Evolutionary conservation across 2,329 filamentous ascomycete genomes (phyloP).

Genomic region (Byssothecium circinans): DNA sequence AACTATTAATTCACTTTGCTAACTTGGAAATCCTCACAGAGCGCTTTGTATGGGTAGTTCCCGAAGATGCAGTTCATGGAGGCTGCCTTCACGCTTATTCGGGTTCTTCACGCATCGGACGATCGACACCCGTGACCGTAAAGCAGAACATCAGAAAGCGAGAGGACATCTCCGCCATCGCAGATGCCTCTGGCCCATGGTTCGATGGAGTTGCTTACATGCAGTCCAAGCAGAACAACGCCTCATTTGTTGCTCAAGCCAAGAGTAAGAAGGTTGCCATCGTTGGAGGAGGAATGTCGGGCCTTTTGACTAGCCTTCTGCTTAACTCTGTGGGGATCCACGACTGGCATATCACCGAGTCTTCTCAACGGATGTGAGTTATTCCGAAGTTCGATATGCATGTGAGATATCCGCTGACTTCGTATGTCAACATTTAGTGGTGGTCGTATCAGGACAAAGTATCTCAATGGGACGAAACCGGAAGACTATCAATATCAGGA

Average conservation of each 20-base stretch:
- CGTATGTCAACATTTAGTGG: too few relatives aligned
- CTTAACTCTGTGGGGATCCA: slow-evolving; percentile 59
- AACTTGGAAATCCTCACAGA: too few relatives aligned
- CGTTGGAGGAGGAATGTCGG: slow-evolving; percentile 66
- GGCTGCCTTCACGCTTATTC: slow-evolving; percentile 53
- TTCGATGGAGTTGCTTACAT: slow-evolving; percentile 66
- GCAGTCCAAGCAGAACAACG: slow-evolving; percentile 55
- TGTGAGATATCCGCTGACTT: too few relatives aligned
- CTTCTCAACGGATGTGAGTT: slow-evolving; percentile 54
- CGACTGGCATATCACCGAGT: slow-evolving; percentile 65
- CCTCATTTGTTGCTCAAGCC: slow-evolving; percentile 55
- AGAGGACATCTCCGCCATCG: slow-evolving; percentile 51
- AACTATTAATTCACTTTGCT: too few relatives aligned
- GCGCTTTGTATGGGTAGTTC: slow-evolving; percentile 54
- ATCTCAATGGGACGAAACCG: slow-evolving; percentile 60
- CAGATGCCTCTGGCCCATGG: slow-evolving; percentile 62
- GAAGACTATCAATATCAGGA: slow-evolving; percentile 69
- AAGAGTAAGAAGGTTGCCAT: slow-evolving; percentile 65
- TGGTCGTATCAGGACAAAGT: slow-evolving; percentile 65
- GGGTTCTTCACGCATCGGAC: slow-evolving; percentile 44
- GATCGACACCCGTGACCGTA: slow-evolving; percentile 46
- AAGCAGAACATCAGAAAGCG: slow-evolving; percentile 39
- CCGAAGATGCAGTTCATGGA: slow-evolving; percentile 40
- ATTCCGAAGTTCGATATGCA: too few relatives aligned
- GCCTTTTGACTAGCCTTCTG: slow-evolving; percentile 58